A percentile compares a stretch with the other conserved stretches of the same genome.
Conservation (phyloP, 768 basidiomycete species). For the Agrocybe pediades region DNA sequence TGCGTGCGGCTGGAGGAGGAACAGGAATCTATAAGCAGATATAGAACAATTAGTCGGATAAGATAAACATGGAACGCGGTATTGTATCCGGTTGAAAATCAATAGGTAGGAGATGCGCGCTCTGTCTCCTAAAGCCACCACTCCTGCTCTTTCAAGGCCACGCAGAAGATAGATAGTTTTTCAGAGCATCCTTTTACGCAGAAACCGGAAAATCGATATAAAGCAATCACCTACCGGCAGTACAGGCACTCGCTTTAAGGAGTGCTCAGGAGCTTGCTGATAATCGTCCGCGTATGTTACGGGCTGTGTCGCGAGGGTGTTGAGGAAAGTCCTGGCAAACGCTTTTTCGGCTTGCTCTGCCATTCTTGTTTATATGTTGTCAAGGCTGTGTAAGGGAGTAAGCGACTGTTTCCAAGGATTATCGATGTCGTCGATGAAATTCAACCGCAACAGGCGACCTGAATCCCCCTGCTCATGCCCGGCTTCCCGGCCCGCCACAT, state of each 20-base stretch:
- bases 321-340: slow-evolving; percentile 68
- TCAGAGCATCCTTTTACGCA: background rate
- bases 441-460: background rate
- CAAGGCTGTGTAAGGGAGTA: background rate
- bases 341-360: slow-evolving; percentile 59
- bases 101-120: background rate
- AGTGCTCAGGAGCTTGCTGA: slow-evolving; percentile 67
- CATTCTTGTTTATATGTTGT: slow-evolving; percentile 5
- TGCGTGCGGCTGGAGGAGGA: slow-evolving; percentile 61
- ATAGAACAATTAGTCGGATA: background rate
- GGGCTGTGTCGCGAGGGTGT: slow-evolving; percentile 66
- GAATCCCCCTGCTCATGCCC: background rate
- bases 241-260: slow-evolving; percentile 69
- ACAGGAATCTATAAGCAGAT: slow-evolving; percentile 47
- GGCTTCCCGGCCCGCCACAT: background rate
- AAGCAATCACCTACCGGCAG: slow-evolving; percentile 53
- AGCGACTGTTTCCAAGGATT: background rate
- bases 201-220: background rate
- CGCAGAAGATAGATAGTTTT: no score
- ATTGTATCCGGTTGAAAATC: background rate
- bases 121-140: no score
- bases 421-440: background rate
- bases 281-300: slow-evolving; percentile 74
- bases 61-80: background rate
- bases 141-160: no score